phyloP scores from a whole-genome alignment of 2,329 filamentous ascomycete genomes.

The Claviceps digitariae region DNA sequence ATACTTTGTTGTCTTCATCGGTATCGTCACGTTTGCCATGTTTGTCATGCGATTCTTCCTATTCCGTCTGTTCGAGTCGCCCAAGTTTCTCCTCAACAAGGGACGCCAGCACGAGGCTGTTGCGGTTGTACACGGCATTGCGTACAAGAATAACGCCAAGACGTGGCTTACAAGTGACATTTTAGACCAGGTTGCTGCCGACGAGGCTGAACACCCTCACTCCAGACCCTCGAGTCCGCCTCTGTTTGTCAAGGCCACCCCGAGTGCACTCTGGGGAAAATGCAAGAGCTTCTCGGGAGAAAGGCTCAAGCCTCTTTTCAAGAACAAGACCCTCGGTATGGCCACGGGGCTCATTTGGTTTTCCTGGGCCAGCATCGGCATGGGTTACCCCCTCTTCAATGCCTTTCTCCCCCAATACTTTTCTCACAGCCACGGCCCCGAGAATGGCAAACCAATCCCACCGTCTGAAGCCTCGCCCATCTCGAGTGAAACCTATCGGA shows the following conservation, averaged over 20 bases:
- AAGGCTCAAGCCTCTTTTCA: conserved; percentile 53
- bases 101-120: conserved; percentile 69
- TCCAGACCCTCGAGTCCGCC: conserved; percentile 9
- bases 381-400: conserved; percentile 82
- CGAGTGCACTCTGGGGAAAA: conserved; percentile 39
- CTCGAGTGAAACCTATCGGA: conserved; percentile 50
- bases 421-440: conserved; percentile 36
- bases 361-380: conserved; percentile 69
- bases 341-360: conserved; percentile 55
- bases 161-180: conserved; percentile 68
- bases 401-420: conserved; percentile 83
- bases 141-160: conserved; percentile 52
- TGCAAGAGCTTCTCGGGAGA: conserved; percentile 53
- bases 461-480: conserved; percentile 23
- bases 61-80: conserved; percentile 74
- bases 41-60: conserved; percentile 66
- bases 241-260: conserved; percentile 9
- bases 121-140: conserved; percentile 65
- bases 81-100: conserved; percentile 67
- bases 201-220: conserved; percentile 20
- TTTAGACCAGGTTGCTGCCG: conserved; percentile 39
- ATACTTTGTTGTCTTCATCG: conserved; percentile 57
- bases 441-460: conserved; percentile 9
- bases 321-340: conserved; percentile 34
- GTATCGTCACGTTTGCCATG: conserved; percentile 61